Conservation (phyloP, 768 basidiomycete species). For the Trametes coccinea region DNA sequence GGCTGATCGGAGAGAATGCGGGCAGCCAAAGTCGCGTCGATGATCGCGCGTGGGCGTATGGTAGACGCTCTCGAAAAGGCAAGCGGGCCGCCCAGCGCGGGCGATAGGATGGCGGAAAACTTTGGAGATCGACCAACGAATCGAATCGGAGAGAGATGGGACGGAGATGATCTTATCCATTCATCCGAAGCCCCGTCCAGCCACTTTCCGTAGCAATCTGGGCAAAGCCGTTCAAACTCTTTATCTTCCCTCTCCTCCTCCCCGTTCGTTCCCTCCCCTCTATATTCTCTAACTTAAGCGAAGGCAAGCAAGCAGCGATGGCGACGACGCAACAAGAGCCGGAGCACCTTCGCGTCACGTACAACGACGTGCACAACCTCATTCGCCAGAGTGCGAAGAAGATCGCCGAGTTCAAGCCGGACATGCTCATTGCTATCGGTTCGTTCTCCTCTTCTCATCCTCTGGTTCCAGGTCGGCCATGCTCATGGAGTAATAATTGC, state of each 20-base stretch:
- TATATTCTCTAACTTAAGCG: not conserved
- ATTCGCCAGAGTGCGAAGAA: conserved; percentile 65
- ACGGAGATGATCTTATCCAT: not conserved
- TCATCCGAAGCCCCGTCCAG: not conserved
- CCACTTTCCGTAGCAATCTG: no score
- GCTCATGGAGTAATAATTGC: not conserved
- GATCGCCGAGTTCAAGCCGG: conserved; percentile 84
- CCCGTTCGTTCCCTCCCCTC: not conserved
- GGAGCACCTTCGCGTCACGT: conserved; percentile 72
- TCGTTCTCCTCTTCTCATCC: conserved; percentile 22
- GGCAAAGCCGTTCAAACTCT: not conserved
- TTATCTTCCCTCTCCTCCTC: conserved; percentile 4
- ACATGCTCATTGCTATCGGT: conserved; percentile 85
- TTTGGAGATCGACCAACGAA: not conserved
- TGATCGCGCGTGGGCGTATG: not conserved
- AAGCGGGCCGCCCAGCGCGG: not conserved
- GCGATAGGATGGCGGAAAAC: conserved; percentile 1
- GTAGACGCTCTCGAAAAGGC: not conserved
- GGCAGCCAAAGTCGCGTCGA: not conserved
- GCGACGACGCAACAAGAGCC: conserved; percentile 38
- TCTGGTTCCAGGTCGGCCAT: not conserved
- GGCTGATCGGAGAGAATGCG: not conserved
- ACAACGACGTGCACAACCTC: conserved; percentile 91
- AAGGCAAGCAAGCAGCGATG: not conserved
- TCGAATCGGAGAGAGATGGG: not conserved